A percentile compares a stretch with the other conserved stretches of the same genome.
Conservation (phyloP, 2,329 filamentous ascomycete genomes). For the Colletotrichum viniferum region DNA sequence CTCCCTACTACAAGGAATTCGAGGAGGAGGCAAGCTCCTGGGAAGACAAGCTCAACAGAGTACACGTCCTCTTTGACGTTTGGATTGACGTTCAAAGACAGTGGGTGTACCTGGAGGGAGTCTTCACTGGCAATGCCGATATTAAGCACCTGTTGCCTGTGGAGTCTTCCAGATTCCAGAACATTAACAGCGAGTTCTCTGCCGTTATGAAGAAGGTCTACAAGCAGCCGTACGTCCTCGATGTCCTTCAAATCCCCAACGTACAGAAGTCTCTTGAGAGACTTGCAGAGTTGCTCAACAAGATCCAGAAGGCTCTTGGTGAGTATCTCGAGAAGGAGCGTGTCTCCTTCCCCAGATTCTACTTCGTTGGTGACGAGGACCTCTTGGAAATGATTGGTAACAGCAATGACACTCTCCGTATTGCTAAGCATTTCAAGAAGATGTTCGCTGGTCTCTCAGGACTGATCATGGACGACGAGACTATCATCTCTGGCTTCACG, state of each 20-base stretch:
- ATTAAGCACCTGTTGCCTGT: slow-evolving; percentile 98
- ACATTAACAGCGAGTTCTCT: slow-evolving; percentile 99
- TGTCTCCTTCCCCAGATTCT: slow-evolving; percentile 97
- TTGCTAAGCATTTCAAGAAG: slow-evolving; percentile 99
- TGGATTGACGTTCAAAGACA: slow-evolving; percentile 99
- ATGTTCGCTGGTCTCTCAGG: slow-evolving; percentile 98
- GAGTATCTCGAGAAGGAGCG: slow-evolving; percentile 98
- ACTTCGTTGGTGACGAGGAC: slow-evolving; percentile 99
- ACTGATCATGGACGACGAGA: slow-evolving; percentile 88
- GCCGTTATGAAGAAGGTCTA: slow-evolving; percentile 99
- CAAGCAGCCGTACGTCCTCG: slow-evolving; percentile 92
- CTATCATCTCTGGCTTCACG: slow-evolving; percentile 87
- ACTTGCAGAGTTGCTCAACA: slow-evolving; percentile 94
- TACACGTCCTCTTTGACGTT: slow-evolving; percentile 97
- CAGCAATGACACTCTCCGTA: slow-evolving; percentile 94
- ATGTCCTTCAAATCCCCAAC: slow-evolving; percentile 93
- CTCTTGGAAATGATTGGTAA: slow-evolving; percentile 99
- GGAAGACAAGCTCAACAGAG: slow-evolving; percentile 97
- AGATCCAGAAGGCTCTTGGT: slow-evolving; percentile 98
- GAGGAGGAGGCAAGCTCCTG: slow-evolving; percentile 95
- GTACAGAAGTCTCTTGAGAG: slow-evolving; percentile 96
- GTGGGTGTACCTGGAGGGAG: slow-evolving; percentile 99
- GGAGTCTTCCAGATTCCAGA: slow-evolving; percentile 95
- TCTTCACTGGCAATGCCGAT: slow-evolving; percentile 97
- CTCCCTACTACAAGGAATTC: slow-evolving; percentile 98